These are phyloP conservation scores for Trichosporon sp. DNA, from an alignment of 1,284 basidiomycete genomes.

Conservation along the genomic window DNA sequence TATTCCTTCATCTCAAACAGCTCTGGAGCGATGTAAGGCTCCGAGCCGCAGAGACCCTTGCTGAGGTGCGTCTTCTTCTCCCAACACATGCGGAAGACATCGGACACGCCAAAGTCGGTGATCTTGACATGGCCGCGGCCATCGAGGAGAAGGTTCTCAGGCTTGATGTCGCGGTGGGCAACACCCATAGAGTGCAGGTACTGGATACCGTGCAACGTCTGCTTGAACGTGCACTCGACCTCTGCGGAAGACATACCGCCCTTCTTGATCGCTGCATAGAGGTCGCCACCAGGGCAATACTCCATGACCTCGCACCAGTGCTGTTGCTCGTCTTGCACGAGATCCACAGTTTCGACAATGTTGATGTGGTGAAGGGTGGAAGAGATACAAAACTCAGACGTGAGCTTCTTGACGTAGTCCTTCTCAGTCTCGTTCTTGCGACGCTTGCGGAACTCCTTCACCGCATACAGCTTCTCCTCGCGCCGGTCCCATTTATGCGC, in stretches of 20 bases:
- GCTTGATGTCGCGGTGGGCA: slow-evolving; percentile 97
- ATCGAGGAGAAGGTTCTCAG: slow-evolving; percentile 95
- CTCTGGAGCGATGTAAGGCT: slow-evolving; percentile 98
- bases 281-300: slow-evolving; percentile 94
- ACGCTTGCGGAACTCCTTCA: slow-evolving; percentile 98
- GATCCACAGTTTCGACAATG: slow-evolving; percentile 97
- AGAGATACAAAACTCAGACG: slow-evolving; percentile 98
- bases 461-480: slow-evolving; percentile 97
- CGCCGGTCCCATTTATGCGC: slow-evolving; percentile 98
- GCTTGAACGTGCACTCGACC: slow-evolving; percentile 98
- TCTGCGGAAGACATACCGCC: slow-evolving; percentile 92
- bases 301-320: slow-evolving; percentile 99
- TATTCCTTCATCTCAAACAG: slow-evolving; percentile 97
- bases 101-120: slow-evolving; percentile 97
- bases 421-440: slow-evolving; percentile 98
- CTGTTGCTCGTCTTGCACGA: slow-evolving; percentile 93
- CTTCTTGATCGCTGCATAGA: slow-evolving; percentile 97
- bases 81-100: slow-evolving; percentile 98
- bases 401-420: slow-evolving; percentile 99
- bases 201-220: slow-evolving; percentile 82
- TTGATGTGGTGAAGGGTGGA: slow-evolving; percentile 96
- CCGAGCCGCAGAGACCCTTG: slow-evolving; percentile 93
- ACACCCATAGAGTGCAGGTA: slow-evolving; percentile 77
- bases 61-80: slow-evolving; percentile 95
- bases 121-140: slow-evolving; percentile 95